Percentiles rank a stretch among this genome's conserved stretches.
These are phyloP conservation scores for Xylaria acuta DNA, from an alignment of 495 filamentous ascomycete species.

Conservation along the genomic window DNA sequence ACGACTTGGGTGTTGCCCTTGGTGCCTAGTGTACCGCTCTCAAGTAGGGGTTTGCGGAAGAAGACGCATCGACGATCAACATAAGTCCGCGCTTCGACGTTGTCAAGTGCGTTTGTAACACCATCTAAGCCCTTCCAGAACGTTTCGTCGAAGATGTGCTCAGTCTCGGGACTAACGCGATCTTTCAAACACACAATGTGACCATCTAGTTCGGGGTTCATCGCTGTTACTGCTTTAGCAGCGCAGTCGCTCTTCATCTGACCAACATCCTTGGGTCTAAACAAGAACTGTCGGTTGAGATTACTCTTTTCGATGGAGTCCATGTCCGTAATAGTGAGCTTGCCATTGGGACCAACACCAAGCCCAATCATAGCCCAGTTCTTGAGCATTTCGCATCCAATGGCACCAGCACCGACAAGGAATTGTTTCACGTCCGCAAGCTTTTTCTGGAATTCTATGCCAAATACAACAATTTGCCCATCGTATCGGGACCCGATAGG, in stretches of 20 bases:
- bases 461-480: conserved; percentile 96
- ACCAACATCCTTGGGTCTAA: conserved; percentile 92
- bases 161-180: conserved; percentile 89
- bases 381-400: conserved; percentile 99
- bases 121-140: conserved; percentile 94
- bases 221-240: conserved; percentile 81
- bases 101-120: conserved; percentile 97
- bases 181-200: conserved; percentile 87
- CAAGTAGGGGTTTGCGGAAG: conserved; percentile 95
- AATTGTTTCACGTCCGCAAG: conserved; percentile 87
- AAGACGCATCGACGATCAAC: conserved; percentile 98
- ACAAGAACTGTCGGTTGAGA: conserved; percentile 96
- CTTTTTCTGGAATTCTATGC: conserved; percentile 92
- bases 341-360: conserved; percentile 84
- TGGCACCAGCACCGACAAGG: conserved; percentile 95
- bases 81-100: conserved; percentile 96
- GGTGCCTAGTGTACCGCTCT: conserved; percentile 96
- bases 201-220: conserved; percentile 91
- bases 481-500: conserved; percentile 87
- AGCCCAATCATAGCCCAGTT: conserved; percentile 99
- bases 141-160: conserved; percentile 91
- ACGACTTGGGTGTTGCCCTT: conserved; percentile 99
- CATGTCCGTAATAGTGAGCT: conserved; percentile 94
- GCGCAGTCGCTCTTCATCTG: conserved; percentile 97
- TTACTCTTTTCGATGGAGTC: conserved; percentile 99